These are phyloP conservation scores for Eragrostis tef DNA, from an alignment of 202 grass and related monocot species.

Conservation along the genomic window DNA sequence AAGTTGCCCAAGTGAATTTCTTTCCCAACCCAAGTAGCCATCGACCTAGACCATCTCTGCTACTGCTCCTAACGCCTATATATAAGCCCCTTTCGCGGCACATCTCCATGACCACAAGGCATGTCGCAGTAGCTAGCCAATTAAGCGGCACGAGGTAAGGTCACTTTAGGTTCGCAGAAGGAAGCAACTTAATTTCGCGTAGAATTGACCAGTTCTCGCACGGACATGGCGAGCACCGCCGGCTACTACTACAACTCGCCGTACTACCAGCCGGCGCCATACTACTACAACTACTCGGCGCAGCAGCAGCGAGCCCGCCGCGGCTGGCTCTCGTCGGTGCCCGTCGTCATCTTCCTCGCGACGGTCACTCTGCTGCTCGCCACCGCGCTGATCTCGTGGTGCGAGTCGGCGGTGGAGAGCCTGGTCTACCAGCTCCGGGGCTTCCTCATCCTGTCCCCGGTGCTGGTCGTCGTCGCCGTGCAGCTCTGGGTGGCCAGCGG, in stretches of 20 bases:
- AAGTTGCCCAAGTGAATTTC: too few relatives aligned
- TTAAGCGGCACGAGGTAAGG: not conserved
- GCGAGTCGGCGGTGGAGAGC: slow-evolving; percentile 56
- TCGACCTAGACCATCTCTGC: not conserved
- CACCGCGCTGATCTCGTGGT: slow-evolving; percentile 49
- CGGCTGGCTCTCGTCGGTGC: slow-evolving; percentile 24
- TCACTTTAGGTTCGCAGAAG: not conserved
- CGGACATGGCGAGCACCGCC: slow-evolving; percentile 47
- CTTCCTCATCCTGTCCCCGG: slow-evolving; percentile 60
- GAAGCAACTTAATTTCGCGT: not conserved
- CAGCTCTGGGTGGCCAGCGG: slow-evolving; percentile 55
- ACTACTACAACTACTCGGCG: slow-evolving; percentile 56
- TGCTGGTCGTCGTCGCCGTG: slow-evolving; percentile 63
- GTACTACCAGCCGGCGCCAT: slow-evolving; percentile 49
- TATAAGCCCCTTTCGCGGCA: slow-evolving; percentile 14
- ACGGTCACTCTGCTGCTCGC: slow-evolving; percentile 50
- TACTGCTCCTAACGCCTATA: slow-evolving; percentile 5
- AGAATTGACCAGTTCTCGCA: not conserved
- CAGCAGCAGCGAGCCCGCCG: not conserved
- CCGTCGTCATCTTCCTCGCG: slow-evolving; percentile 54
- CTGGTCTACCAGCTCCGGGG: slow-evolving; percentile 52
- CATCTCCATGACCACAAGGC: slow-evolving; percentile 25
- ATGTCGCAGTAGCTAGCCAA: not conserved
- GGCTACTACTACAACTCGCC: slow-evolving; percentile 53
- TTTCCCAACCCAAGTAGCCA: slow-evolving; percentile 20